Evolutionary conservation across 192 early-diverging fungal species (phyloP).

Genomic region (Podila minutissima): DNA sequence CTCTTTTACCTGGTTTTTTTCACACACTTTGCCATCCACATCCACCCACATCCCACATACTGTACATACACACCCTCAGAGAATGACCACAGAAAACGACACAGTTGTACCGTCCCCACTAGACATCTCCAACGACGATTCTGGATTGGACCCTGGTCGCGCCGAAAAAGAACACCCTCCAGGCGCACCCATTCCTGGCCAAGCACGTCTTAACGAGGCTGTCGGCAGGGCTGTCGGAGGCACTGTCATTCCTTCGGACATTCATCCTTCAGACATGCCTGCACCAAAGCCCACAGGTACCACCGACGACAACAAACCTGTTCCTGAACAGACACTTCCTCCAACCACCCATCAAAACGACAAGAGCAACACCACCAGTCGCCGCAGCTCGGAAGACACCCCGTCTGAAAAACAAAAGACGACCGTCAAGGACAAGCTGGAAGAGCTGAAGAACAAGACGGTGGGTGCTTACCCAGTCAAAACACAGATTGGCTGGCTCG

Average conservation of each 20-base stretch:
- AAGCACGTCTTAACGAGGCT: conserved; percentile 19
- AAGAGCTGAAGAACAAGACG: conserved; percentile 16
- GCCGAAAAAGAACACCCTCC: conserved; percentile 8
- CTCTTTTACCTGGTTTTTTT: not conserved
- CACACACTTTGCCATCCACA: not conserved
- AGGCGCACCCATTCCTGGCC: conserved; percentile 9
- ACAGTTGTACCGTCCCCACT: no score
- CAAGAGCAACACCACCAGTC: not conserved
- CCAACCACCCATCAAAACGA: not conserved
- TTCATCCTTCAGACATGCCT: conserved; percentile 30
- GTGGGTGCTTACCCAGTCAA: conserved; percentile 29
- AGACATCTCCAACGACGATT: not conserved
- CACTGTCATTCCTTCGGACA: conserved; percentile 37
- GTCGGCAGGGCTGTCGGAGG: conserved; percentile 44
- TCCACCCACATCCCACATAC: conserved; percentile 12
- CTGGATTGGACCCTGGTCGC: conserved; percentile 9
- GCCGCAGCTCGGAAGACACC: not conserved
- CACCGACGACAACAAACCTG: conserved; percentile 15
- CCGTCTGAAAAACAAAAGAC: not conserved
- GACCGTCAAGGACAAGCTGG: not conserved
- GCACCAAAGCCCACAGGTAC: no score
- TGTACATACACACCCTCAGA: conserved; percentile 3
- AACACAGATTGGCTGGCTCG: conserved; percentile 44
- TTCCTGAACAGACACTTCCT: conserved; percentile 4
- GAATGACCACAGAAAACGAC: not conserved